phyloP scores from a whole-genome alignment of 768 basidiomycete genomes.

The Auriscalpium microsporum region DNA sequence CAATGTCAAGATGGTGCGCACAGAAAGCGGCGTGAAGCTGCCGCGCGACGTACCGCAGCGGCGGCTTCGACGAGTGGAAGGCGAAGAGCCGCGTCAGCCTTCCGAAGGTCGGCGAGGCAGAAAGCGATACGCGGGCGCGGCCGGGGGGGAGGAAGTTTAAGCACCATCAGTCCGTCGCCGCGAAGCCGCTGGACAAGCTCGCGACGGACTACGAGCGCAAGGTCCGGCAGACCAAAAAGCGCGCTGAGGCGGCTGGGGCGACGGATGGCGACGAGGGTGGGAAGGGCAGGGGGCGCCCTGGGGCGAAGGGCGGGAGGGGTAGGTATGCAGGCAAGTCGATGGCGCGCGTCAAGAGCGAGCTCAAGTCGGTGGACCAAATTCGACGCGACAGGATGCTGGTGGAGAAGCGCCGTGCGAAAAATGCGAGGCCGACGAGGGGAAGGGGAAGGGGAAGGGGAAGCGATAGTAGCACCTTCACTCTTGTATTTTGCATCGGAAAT shows the following conservation, averaged over 20 bases:
- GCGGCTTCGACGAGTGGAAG: conserved; percentile 95
- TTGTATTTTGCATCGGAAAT: no score
- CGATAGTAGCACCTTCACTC: no score
- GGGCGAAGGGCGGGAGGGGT: conserved; percentile 25
- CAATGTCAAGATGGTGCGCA: conserved; percentile 88
- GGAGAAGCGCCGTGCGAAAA: conserved; percentile 68
- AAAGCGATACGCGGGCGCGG: conserved; percentile 34
- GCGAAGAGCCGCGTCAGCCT: conserved; percentile 62
- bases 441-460: conserved; percentile 30
- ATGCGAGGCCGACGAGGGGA: conserved; percentile 57
- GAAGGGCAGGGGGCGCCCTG: conserved; percentile 20
- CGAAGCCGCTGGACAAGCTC: conserved; percentile 75
- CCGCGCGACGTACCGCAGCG: conserved; percentile 90
- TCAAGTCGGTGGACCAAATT: conserved; percentile 84
- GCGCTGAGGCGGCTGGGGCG: conserved; percentile 26
- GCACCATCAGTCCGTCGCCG: conserved; percentile 53
- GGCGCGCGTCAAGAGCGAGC: conserved; percentile 66
- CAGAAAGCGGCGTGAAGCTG: conserved; percentile 84
- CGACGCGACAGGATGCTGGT: conserved; percentile 58
- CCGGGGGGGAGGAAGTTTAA: conserved; percentile 54
- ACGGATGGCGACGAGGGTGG: conserved; percentile 14
- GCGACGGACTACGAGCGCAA: conserved; percentile 70
- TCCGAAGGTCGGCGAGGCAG: conserved; percentile 78
- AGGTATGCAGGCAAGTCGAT: conserved; percentile 53
- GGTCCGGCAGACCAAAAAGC: conserved; percentile 52